These are phyloP conservation scores for Micromonas pusilla DNA, from an alignment of 139 green algal species.

Conservation along the genomic window DNA sequence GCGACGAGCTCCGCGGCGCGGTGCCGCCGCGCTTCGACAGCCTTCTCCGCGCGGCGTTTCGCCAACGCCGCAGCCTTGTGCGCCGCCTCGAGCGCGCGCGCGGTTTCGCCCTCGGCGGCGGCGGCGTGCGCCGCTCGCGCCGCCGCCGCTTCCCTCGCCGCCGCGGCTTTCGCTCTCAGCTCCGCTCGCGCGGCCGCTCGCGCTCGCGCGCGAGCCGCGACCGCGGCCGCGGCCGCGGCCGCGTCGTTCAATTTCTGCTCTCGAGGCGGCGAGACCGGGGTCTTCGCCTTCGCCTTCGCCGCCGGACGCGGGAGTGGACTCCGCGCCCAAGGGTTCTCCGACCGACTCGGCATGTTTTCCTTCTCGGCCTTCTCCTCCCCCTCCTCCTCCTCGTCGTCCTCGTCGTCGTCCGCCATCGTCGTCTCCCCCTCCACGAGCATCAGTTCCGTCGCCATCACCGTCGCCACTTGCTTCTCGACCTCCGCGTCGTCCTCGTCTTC, in stretches of 20 bases:
- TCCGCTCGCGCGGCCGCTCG: neutral
- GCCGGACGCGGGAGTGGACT: too few species aligned
- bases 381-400: neutral
- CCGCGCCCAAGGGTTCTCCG: too few species aligned
- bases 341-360: too few species aligned
- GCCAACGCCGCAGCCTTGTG: neutral
- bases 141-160: neutral
- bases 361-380: too few species aligned
- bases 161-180: neutral
- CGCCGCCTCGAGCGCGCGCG: neutral
- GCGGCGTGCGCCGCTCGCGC: neutral
- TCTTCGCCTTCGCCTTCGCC: neutral
- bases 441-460: neutral
- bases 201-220: neutral
- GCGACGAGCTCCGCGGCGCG: neutral
- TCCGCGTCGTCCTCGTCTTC: too few species aligned
- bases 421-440: neutral
- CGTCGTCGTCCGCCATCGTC: neutral
- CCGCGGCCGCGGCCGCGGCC: too few species aligned
- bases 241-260: neutral
- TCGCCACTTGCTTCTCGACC: too few species aligned
- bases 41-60: neutral
- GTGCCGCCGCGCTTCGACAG: neutral
- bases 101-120: neutral
- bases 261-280: too few species aligned